Base-by-base conservation (phyloP, 2,329 filamentous ascomycete species). In the Rhexocercosporidium sp. region DNA sequence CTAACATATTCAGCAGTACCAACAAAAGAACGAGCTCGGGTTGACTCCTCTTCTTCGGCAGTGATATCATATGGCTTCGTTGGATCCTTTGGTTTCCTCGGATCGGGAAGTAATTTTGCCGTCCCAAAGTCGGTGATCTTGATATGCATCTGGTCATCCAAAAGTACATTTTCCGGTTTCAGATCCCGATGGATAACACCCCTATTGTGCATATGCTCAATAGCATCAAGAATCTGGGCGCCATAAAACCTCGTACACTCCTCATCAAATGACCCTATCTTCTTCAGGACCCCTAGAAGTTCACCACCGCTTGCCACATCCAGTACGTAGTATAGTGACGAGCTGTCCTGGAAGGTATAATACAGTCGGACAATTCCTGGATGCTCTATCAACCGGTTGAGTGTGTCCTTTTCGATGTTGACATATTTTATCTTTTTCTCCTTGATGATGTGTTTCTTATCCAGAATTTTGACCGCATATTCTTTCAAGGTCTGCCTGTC, bases 361-460 rank as follows among this genome's bases (percentile, higher is more conserved):
- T 98, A 99, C 51, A 99, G 85, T 70, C 96, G 92, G 66, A 99
- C 94, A 67, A 99, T 95, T 22, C 96, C 96, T 7, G 96, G 96
- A 76, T 99, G 96, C 71, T 99, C 95, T 3, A 95, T 98, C 66
- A 99, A 84, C 70, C 96, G 90, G 77, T 99, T 99, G 65, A 99
- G 84, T 0, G 96, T 98, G 80, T 99, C 95, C 82, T 97, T 97
- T 80, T 99, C 96, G 75, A 99, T 99, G 80, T 98, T 99, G 80
- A 99, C 96, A 77, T 99, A 99, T 84, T 99, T 99, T 76, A 99
- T 97, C 85, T 99, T 99, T 81, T 97, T 98, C 82, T 99, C 96
- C 81, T 98, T 99, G 84, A 99, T 99, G 77, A 99, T 99, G 79
- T 99, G 96, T 75, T 94, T 89, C 82, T 99, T 99, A 81, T 99